Base-by-base conservation (phyloP, 2,329 filamentous ascomycete genomes). In the Balansia obtecta region DNA sequence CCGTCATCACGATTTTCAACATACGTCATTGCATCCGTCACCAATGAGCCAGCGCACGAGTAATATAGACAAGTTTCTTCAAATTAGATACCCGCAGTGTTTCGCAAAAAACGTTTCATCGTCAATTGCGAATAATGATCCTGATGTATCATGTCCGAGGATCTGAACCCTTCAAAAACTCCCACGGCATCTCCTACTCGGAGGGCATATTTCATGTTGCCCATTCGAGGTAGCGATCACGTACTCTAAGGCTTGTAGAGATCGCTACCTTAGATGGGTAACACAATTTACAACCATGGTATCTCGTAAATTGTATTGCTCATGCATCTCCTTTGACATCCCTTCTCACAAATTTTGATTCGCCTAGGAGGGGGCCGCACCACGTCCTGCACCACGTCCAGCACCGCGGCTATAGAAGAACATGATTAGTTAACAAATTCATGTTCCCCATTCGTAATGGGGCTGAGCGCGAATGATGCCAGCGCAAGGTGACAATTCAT, bases 331-430 rank as follows among this genome's bases (percentile, higher is more conserved):
- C 63, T 64, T 69, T 63, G 69, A 63, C 68, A 68, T 65, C 68
- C 64, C 20, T 22, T 65, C 57, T 57, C 66, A 65, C 64, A 63
- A 64, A 63, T 63, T 63, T 63, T 59, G 63, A 47, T 60, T 67
- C 60, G 62, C 67, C 77, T 79, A 82, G 66, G 80, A 82, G 61
- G 80, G 74, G 68, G 85, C 81, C 73, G 85, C 78, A 66, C 74
- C 82, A 67, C 85, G 85, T 72, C 88, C 88, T 83, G 88, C 87
- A 70, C 88, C 89, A 70, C 45, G 45, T 7, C 85, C 86, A 67
- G 86, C 87, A 77, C 86, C 85, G 79, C 86, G 87, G 85, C 81
- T 83, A 60, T 60, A 50, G 54, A 48, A 45, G 52, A 38, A 3
- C 46, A 54, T 41, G 13, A 48, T 30, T 12, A 2, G 33, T 43